Evolutionary conservation across 768 basidiomycete genomes (phyloP), one percentile per base, ranked within the genome.

Genomic region (Podaxis sp.): DNA sequence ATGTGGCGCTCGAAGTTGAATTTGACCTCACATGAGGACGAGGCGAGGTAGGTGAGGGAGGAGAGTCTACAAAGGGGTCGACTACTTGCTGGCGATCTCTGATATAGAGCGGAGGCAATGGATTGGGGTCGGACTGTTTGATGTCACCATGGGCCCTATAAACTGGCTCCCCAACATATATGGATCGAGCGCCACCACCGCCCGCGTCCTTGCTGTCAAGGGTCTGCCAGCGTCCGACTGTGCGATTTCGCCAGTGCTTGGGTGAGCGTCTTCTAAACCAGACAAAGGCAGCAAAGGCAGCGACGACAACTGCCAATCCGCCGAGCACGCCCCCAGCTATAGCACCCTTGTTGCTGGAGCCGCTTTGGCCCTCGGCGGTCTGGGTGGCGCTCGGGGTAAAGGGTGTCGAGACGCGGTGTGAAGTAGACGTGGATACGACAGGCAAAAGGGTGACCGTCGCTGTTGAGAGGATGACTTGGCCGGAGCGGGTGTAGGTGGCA

Each of bases 321-420:
- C 71, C 71, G 18, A 72, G 61, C 25, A 71, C 67, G 4, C 71
- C 71, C 14, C 71, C 71, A 25, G 69, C 68, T 10, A 72, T 71
- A 32, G 71, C 71, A 7, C 71, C 71, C 18, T 64, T 61, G 55
- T 69, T 70, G 57, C 46, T 60, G 36, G 62, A 54, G 55, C n/a
- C 21, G 10, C 51, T 25, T n/a, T 9, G 55, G 27, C 16, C 14
- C 47, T 35, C 14, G 18, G 44, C 16, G 36, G 37, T 9, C 50
- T 18, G 59, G n/a, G 50, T 46, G 10, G 9, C 16, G n/a, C n/a
- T 18, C 18, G 42, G 13, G 16, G n/a, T 2, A 18, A 44, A 44
- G 42, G 42, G 42, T 1, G 42, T 16, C 14, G n/a, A 16, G n/a
- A 44, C 42, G 6, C 42, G 6, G 6, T 18, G 42, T 7, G 16